Conservation (phyloP, 2,329 filamentous ascomycete genomes). For the Hypomyces rosellus region DNA sequence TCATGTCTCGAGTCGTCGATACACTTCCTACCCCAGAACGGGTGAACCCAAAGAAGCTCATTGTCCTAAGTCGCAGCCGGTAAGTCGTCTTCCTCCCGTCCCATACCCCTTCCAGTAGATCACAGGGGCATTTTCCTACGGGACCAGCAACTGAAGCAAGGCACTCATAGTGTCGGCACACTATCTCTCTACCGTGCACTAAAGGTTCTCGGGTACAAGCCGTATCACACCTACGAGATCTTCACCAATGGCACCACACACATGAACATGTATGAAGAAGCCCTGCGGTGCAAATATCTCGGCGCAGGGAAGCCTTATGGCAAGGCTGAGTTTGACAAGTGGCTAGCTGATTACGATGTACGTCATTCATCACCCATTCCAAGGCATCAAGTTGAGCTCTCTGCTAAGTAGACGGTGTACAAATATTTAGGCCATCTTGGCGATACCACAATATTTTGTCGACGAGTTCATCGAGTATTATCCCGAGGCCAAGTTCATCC, state of each 20-base stretch:
- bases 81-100: conserved; percentile 11
- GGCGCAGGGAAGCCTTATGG: conserved; percentile 25
- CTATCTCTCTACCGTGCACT: conserved; percentile 29
- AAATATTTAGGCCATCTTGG: conserved; percentile 10
- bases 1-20: conserved; percentile 31
- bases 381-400: not conserved
- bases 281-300: conserved; percentile 22
- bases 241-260: conserved; percentile 17
- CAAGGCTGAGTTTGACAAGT: conserved; percentile 34
- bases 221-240: conserved; percentile 31
- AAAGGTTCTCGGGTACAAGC: conserved; percentile 28
- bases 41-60: conserved; percentile 27
- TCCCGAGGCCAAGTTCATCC: conserved; percentile 30
- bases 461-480: conserved; percentile 17
- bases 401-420: not conserved
- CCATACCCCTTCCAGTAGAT: not conserved
- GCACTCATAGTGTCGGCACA: conserved; percentile 26
- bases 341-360: conserved; percentile 33
- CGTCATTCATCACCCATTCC: not conserved
- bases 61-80: conserved; percentile 33
- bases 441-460: conserved; percentile 21
- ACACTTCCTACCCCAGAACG: conserved; percentile 24
- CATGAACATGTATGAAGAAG: conserved; percentile 24
- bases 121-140: no score
- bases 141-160: not conserved